Conservation (phyloP, 306 rosid genomes). For the Mucuna pruriens region DNA sequence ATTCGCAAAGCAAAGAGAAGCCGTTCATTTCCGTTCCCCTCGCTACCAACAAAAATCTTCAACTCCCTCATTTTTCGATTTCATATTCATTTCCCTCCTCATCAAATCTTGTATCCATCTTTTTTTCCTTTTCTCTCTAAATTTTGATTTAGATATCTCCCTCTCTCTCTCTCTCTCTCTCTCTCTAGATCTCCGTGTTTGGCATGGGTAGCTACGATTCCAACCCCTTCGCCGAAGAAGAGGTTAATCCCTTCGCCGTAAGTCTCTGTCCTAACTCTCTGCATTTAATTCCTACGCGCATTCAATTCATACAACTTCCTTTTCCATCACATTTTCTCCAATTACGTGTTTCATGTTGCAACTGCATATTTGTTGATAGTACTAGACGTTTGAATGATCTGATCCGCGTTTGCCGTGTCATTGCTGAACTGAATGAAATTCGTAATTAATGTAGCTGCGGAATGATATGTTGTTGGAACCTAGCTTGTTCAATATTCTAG, state of each 20-base stretch:
- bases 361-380: not conserved
- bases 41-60: not conserved
- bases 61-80: not conserved
- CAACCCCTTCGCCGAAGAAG: constrained; percentile 75
- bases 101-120: not conserved
- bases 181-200: constrained; percentile 41
- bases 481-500: not conserved
- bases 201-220: constrained; percentile 62
- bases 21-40: constrained; percentile 26
- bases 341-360: not conserved
- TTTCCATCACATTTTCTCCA: not conserved
- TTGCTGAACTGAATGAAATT: not conserved
- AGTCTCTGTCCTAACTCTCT: constrained; percentile 11
- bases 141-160: not conserved
- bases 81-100: not conserved
- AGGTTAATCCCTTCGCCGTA: constrained; percentile 83
- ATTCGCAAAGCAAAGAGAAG: not conserved
- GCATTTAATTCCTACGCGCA: not conserved
- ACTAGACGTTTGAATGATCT: not conserved
- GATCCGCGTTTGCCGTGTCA: constrained; percentile 8
- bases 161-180: not conserved
- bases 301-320: not conserved
- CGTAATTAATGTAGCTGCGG: constrained; percentile 40
- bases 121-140: not conserved
- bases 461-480: not conserved